Conservation (phyloP, 1,284 basidiomycete species). For the Chiua sp. region DNA sequence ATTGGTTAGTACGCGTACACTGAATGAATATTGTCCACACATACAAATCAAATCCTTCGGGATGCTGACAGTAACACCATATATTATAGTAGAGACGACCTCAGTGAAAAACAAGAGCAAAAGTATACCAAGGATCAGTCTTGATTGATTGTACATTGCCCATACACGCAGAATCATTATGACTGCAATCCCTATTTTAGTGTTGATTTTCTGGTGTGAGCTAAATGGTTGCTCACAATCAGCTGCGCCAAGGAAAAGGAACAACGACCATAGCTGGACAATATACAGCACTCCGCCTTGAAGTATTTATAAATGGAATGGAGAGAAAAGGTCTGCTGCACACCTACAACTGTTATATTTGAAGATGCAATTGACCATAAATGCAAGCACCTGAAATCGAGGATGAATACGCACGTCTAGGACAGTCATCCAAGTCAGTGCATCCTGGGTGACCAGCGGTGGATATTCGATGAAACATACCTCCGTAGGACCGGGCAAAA, state of each 20-base stretch:
- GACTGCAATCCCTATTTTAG: background rate
- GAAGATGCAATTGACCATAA: too few relatives aligned
- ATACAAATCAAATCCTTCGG: too few relatives aligned
- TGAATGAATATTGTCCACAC: too few relatives aligned
- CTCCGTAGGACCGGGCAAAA: background rate
- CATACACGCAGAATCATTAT: conserved; percentile 18
- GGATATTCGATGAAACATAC: too few relatives aligned
- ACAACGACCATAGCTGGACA: conserved; percentile 1
- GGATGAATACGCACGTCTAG: background rate
- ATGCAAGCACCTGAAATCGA: too few relatives aligned
- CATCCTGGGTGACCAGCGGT: background rate
- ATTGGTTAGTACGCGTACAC: too few relatives aligned
- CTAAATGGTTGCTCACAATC: conserved; percentile 8
- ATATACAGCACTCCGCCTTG: conserved; percentile 5
- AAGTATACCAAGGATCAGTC: conserved; percentile 1
- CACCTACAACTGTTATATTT: conserved; percentile 10
- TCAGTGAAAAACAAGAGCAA: background rate
- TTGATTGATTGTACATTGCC: conserved; percentile 15
- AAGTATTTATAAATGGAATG: background rate
- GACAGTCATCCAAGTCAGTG: too few relatives aligned
- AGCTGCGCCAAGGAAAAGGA: conserved; percentile 13
- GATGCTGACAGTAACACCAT: too few relatives aligned
- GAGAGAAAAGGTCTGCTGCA: too few relatives aligned
- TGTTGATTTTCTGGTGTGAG: background rate
- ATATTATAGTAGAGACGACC: too few relatives aligned